Evolutionary conservation across 495 filamentous ascomycete genomes (phyloP), one percentile per base, ranked within the genome.

Genomic region (Podospora australis): DNA sequence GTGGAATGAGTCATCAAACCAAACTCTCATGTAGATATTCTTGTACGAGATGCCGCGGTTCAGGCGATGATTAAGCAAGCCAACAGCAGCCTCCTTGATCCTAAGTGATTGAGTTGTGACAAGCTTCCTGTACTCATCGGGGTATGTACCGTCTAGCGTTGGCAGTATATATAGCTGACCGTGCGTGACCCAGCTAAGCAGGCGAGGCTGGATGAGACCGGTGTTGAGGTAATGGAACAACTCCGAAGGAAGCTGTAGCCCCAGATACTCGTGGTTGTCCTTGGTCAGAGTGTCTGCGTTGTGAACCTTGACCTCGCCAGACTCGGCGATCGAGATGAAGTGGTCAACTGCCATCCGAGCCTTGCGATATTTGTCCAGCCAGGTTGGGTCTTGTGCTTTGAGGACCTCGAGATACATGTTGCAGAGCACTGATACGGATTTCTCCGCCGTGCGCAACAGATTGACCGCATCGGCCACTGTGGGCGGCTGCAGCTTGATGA

Each of bases 171-270:
- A 63, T 36, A 92, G 76, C 57, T 90, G 81, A 22, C 86, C 83
- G 25, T 84, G 83, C 1, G 84, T 83, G 42, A 94, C 74, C 76
- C 81, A 90, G 58, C 86, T 88, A 7, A 94, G 75, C 13, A 95
- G 70, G 30, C 89, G 82, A 2, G 89, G 74, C 6, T 88, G 81
- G 48, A 95, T 77, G 13, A 96, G 65, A 23, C 87, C 92, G 24
- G 78, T 82, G 49, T 88, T 87, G 25, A 97, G 76, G 57, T 99
- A 97, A 62, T 87, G 86, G 63, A 89, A 95, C 5, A 99, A 70
- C 67, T 99, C 94, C 44, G 90, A 81, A 2, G 94, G 90, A 13
- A 99, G 74, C 25, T 89, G 87, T 45, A 90, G 80, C 17, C 90
- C 89, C 53, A 95, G 83, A 60, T 96, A 86, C 55, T 90, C 84